Evolutionary conservation across 345 rosid species (phyloP), one percentile per base, ranked within the genome.

Genomic region (Aquilaria sinensis): DNA sequence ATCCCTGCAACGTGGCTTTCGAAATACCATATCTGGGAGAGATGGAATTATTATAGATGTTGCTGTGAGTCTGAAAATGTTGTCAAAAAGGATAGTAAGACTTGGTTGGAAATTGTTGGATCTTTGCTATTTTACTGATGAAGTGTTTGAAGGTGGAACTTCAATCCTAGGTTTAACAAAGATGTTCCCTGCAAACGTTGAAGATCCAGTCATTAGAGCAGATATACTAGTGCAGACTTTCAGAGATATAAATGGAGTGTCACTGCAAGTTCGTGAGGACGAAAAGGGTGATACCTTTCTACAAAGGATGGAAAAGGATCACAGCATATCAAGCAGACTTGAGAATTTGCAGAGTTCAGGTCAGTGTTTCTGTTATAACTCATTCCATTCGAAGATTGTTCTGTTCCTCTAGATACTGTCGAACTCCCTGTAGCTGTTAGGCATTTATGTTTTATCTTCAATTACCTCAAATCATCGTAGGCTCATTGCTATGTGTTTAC

Each of bases 161-260:
- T 62, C 76, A 32, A 31, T 74, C 69, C 83, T 88, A 66, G 61
- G 81, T 53, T 64, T 75, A 58, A 73, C 92, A 32, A 90, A 90
- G 82, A 88, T 94, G 68, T 84, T 88, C 65, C 96, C 99, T 1
- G 88, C 96, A 51, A 86, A 81, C 51, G 84, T 94, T 15, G 97
- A 90, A 72, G 97, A 94, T 75, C 99, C 99, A 56, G 60, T 86
- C 64, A 70, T 94, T 63, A 83, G 99, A 71, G 83, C 87, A 63
- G 96, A 94, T 70, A 84, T 94, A 67, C 67, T 94, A 68, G 72
- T 94, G 62, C 95, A 90, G 77, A 83, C 89, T 57, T 70, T 90
- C 60, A 73, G 83, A 78, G 96, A 94, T 74, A 77, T 94, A 55
- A 77, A 77, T 74, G 96, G 82, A 72, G 68, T 83, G 62, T 70